Evolutionary conservation across 148 eudicot genomes (phyloP), one percentile per base, ranked within the genome.

Genomic region (Arctostaphylos glauca): DNA sequence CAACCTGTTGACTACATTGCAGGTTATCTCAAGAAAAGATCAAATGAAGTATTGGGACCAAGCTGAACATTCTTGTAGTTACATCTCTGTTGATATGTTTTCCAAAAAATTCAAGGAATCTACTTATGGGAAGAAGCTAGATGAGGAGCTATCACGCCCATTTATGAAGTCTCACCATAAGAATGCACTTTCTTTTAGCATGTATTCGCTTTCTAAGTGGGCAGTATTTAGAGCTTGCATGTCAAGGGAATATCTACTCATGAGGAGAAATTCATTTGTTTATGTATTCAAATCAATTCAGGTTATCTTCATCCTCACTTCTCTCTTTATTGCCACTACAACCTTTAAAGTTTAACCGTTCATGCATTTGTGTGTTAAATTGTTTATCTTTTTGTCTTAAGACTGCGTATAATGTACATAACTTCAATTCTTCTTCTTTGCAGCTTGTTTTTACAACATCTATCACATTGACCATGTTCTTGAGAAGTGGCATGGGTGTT

Each of bases 1-100:
- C 12, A 68, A 38, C 5, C 46, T 52, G 23, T 12, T 52, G 19
- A 72, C 47, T 43, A 3, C 67, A 43, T 80, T 59, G 67, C 88
- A 95, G 98, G 94, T 94, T 73, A 91, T 91, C 48, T 94, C 98
- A 14, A 91, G 86, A 84, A 95, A 91, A 82, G 98, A 95, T 86
- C 98, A 95, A 83, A 86, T 84, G 50, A 92, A 92, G 49, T 94
- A 90, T 76, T 94, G 94, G 98, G 68, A 77, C 62, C 78, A 55
- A 60, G 62, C 71, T 59, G 86, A 84, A 13, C 83, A 87, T 67
- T 49, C 87, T 78, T 86, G 90, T 67, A 76, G 60, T 38, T 95
- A 84, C 81, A 78, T 90, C 54, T 89, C 98, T 19, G 86, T 88
- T 13, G 88, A 88, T 83, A 47, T 59, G 44, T 90, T 95, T 5